Evolutionary conservation across 257 asterid genomes (phyloP).

Genomic region (Solanum chmielewskii): DNA sequence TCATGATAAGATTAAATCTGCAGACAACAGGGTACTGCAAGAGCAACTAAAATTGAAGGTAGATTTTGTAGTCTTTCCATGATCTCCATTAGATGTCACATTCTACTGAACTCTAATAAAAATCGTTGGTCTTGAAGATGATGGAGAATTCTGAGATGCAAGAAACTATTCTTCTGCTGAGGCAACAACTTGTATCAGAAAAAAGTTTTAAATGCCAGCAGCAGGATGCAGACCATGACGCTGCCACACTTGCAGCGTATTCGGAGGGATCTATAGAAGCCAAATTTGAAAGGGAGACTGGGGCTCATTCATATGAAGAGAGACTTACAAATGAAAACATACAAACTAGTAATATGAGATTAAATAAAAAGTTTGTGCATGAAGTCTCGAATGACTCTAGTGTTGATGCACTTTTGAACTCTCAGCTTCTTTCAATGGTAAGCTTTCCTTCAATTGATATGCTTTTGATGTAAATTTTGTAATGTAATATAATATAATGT

Average conservation of each 20-base stretch:
- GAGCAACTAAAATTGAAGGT: conserved; percentile 75
- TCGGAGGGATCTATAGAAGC: conserved; percentile 19
- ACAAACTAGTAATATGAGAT: conserved; percentile 41
- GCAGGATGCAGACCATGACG: conserved; percentile 5
- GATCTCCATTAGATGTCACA: background rate
- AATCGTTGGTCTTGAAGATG: conserved; percentile 18
- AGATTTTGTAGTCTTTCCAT: conserved; percentile 2
- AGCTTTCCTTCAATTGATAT: background rate
- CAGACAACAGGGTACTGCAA: conserved; percentile 82
- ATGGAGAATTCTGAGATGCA: conserved; percentile 55
- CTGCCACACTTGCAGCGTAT: conserved; percentile 15
- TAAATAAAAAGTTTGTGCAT: conserved; percentile 23
- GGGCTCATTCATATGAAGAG: conserved; percentile 24
- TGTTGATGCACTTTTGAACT: conserved; percentile 23
- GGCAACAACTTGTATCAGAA: conserved; percentile 41
- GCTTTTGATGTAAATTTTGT: background rate
- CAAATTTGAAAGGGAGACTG: conserved; percentile 16
- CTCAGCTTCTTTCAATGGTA: conserved; percentile 56
- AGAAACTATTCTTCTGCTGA: conserved; percentile 41
- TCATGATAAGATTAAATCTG: conserved; percentile 57
- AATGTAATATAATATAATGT: background rate
- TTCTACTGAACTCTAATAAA: conserved; percentile 1
- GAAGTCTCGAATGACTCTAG: conserved; percentile 26
- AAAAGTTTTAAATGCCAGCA: conserved; percentile 18
- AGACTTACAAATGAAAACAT: conserved; percentile 34